Base-by-base conservation (phyloP, 306 rosid species). In the Rubus idaeus region DNA sequence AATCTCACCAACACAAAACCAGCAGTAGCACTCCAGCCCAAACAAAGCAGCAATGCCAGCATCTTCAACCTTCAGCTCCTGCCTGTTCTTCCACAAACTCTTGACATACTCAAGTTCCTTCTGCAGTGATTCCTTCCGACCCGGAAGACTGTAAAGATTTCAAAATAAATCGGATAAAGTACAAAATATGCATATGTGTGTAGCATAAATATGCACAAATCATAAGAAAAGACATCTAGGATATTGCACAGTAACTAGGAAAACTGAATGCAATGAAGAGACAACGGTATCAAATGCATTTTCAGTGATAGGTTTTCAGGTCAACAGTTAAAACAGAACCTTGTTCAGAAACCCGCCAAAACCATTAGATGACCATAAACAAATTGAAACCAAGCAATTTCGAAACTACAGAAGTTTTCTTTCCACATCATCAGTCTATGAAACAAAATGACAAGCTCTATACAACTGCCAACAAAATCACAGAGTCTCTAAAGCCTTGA, bases 41-140 rank as follows among this genome's bases (percentile, higher is more conserved):
- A 95, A 95, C 84, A 95, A 85, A 76, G 97, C 96, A 57, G 96
- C 97, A 70, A 90, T 88, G 10, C 96, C 89, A 8, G 86, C 97
- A 84, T 92, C 96, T 86, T 95, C 98, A 23, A 95, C 97, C 93
- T 83, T 95, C 55, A 95, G 50, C 0, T 95, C 96, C 70, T 84
- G 85, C 80, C 89, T 88, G 86, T 89, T 87, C 87, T 78, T 92
- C 98, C 96, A 95, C 23, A 92, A 65, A 45, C 88, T 81, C 90
- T 95, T 95, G 79, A 81, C 87, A 68, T 79, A 82, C 77, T 92
- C 97, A 71, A 92, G 86, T 86, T 95, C 98, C 89, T 92, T 95
- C 84, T 87, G 79, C 74, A 92, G 84, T 23, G 92, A 35, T 79
- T 95, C 98, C 0, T 11, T 35, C 14, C 98, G 96, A 21, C 83